These are phyloP conservation scores for Phytopythium chamaehyphon DNA, from an alignment of 352 stramenopile species.

Conservation along the genomic window DNA sequence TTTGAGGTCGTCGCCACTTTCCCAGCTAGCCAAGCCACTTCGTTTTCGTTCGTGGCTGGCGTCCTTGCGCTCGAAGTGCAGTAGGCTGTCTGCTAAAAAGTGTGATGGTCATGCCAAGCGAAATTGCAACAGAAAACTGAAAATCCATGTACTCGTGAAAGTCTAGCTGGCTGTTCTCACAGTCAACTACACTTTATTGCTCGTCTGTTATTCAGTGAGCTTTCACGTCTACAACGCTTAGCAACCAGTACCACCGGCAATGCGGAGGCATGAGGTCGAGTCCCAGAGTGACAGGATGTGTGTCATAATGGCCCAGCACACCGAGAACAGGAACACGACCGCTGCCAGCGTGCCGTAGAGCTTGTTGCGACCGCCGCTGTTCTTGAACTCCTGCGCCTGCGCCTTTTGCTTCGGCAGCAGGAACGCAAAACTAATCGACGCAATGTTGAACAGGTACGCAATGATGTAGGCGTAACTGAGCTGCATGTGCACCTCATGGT, in stretches of 20 bases:
- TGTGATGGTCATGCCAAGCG: no score
- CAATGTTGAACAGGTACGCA: constrained; percentile 35
- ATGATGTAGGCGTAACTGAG: constrained; percentile 38
- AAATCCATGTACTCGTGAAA: no score
- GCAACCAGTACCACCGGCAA: constrained; percentile 26
- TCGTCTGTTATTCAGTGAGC: no score
- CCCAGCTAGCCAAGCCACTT: no score
- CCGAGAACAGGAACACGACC: constrained; percentile 21
- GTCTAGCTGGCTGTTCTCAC: no score
- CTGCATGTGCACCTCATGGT: constrained; percentile 27
- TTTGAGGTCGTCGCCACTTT: no score
- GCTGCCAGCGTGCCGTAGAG: constrained; percentile 12
- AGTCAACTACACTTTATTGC: no score
- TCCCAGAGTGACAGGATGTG: constrained; percentile 35
- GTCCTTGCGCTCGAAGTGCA: no score
- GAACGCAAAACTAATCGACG: constrained; percentile 20
- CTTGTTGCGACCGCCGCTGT: constrained; percentile 23
- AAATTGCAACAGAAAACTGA: no score
- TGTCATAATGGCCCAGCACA: constrained; percentile 36
- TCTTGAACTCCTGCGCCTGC: constrained; percentile 27
- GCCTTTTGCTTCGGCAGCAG: constrained; percentile 39
- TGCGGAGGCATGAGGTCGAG: constrained; percentile 30
- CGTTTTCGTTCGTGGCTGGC: no score
- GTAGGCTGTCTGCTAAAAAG: no score
- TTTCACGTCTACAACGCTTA: neutral